Percentiles rank a stretch among this genome's conserved stretches.
Conservation (phyloP, 352 stramenopile genomes). For the Achlya hypogyna region DNA sequence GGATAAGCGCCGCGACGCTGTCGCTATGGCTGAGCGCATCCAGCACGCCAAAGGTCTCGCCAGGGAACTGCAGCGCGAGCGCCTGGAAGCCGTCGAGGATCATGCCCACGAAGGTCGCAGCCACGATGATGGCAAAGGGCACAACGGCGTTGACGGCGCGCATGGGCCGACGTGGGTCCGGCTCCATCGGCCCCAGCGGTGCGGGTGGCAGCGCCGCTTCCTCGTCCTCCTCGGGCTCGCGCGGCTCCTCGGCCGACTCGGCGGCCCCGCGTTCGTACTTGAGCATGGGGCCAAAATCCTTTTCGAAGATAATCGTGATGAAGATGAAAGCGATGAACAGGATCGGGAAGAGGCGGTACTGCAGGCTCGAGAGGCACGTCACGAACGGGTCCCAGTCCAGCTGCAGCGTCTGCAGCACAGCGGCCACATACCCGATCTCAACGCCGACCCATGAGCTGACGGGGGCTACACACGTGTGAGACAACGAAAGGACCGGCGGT, state of each 20-base stretch:
- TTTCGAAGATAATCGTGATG: constrained; percentile 84
- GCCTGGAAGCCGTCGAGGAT: constrained; percentile 67
- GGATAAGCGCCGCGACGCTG: constrained; percentile 68
- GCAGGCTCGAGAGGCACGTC: constrained; percentile 70
- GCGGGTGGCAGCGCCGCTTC: constrained; percentile 51
- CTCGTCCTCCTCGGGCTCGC: constrained; percentile 28
- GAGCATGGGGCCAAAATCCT: constrained; percentile 82
- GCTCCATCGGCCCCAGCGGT: constrained; percentile 56
- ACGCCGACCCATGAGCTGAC: constrained; percentile 86
- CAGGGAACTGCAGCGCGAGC: constrained; percentile 37
- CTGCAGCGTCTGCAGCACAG: constrained; percentile 59
- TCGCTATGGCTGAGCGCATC: constrained; percentile 72
- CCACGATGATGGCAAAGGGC: constrained; percentile 73
- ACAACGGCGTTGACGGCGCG: constrained; percentile 81
- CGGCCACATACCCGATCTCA: constrained; percentile 81
- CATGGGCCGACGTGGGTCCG: constrained; percentile 58
- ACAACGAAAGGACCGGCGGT: not conserved
- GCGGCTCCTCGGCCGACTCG: not conserved
- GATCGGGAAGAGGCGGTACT: constrained; percentile 84
- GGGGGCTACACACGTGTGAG: constrained; percentile 31
- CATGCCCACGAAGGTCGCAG: constrained; percentile 80
- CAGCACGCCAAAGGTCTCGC: constrained; percentile 41
- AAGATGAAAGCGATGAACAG: constrained; percentile 85
- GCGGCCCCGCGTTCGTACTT: constrained; percentile 77
- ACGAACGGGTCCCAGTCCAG: constrained; percentile 84